Conservation (phyloP, 2,329 filamentous ascomycete genomes). For the Stachybotrys echinatus region DNA sequence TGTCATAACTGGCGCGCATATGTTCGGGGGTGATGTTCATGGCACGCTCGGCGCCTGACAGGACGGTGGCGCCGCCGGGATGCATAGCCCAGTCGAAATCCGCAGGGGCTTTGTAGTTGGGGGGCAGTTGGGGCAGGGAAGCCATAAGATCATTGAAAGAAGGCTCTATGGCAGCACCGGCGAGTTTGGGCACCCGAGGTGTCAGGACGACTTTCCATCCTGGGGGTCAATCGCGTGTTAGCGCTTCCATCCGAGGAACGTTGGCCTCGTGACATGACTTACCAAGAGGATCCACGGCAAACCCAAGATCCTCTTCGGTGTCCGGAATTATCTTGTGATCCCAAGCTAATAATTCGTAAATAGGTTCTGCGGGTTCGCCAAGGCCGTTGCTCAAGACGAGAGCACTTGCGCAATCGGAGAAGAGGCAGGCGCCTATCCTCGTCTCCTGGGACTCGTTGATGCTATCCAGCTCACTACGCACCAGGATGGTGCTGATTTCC, state of each 20-base stretch:
- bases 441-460: slow-evolving; percentile 54
- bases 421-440: slow-evolving; percentile 60
- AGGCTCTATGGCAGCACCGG: slow-evolving; percentile 43
- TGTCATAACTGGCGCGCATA: slow-evolving; percentile 64
- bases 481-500: slow-evolving; percentile 56
- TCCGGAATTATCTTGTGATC: slow-evolving; percentile 57
- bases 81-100: slow-evolving; percentile 73
- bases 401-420: slow-evolving; percentile 67
- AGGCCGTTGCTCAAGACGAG: slow-evolving; percentile 60
- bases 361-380: slow-evolving; percentile 35
- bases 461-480: slow-evolving; percentile 60
- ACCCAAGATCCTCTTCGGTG: slow-evolving; percentile 58
- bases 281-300: slow-evolving; percentile 59
- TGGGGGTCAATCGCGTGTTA: slow-evolving; percentile 11
- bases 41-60: slow-evolving; percentile 55
- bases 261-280: slow-evolving; percentile 12
- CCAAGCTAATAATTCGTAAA: slow-evolving; percentile 62
- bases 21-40: slow-evolving; percentile 57
- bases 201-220: slow-evolving; percentile 65
- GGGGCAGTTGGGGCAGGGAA: slow-evolving; percentile 39
- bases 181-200: slow-evolving; percentile 54
- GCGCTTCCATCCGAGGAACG: slow-evolving; percentile 1
- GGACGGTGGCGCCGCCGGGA: slow-evolving; percentile 62
- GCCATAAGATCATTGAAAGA: slow-evolving; percentile 51
- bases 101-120: slow-evolving; percentile 35